Evolutionary conservation across 2,329 filamentous ascomycete species (phyloP).

Genomic region (Pseudogymnoascus sp.): DNA sequence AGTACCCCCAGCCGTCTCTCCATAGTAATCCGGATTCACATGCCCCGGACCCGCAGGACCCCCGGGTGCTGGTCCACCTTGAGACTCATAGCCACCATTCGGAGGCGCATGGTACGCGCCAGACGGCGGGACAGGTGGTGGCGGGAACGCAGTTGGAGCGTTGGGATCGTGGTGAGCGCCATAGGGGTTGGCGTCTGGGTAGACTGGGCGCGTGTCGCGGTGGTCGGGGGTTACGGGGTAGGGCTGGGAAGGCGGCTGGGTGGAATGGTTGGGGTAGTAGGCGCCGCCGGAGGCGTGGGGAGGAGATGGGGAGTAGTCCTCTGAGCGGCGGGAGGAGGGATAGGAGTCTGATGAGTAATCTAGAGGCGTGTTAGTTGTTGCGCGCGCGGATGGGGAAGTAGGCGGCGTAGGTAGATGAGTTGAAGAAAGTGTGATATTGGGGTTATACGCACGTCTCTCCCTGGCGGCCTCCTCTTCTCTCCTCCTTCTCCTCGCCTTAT

Average conservation of each 20-base stretch:
- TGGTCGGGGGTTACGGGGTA: neutral
- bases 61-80: neutral
- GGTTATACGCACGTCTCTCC: constrained; percentile 11
- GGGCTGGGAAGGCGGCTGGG: neutral
- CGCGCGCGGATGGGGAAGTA: neutral
- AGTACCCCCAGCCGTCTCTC: neutral
- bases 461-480: constrained; percentile 29
- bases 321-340: neutral
- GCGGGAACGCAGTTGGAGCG: neutral
- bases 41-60: neutral
- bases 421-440: neutral
- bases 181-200: neutral
- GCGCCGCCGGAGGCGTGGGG: constrained; percentile 29
- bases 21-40: constrained; percentile 1
- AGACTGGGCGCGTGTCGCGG: too few species aligned
- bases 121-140: neutral
- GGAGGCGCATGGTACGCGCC: neutral
- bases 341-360: neutral
- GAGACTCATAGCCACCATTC: neutral
- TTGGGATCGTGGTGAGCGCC: neutral
- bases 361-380: neutral
- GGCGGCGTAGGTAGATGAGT: neutral
- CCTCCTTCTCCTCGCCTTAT: constrained; percentile 40
- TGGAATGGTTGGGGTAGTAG: constrained; percentile 18
- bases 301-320: constrained; percentile 27